Evolutionary conservation across 345 rosid species (phyloP).

Genomic region (Melaleuca quinquenervia): DNA sequence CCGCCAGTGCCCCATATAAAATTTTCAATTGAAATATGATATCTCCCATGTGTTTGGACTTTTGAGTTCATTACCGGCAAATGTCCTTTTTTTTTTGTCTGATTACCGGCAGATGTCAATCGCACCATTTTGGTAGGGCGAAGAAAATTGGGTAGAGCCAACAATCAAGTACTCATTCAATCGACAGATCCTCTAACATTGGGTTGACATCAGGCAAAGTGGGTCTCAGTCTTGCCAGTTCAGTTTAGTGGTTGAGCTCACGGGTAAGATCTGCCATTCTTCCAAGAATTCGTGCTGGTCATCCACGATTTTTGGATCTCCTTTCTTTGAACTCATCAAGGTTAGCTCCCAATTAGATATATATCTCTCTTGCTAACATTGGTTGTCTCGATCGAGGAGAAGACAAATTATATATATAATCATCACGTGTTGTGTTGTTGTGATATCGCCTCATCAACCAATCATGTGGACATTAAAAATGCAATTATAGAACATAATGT

Average conservation of each 20-base stretch:
- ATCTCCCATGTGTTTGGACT: background rate
- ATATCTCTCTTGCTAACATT: too few species aligned
- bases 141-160: background rate
- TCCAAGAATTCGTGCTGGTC: background rate
- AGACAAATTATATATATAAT: too few species aligned
- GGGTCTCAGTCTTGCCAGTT: background rate
- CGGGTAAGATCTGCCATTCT: background rate
- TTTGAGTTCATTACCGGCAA: background rate
- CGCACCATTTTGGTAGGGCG: background rate
- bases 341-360: background rate
- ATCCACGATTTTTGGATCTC: background rate
- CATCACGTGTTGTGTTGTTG: background rate
- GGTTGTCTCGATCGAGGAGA: too few species aligned
- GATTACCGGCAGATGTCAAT: background rate
- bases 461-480: background rate
- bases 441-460: rapidly evolving
- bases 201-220: background rate
- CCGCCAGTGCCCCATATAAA: background rate
- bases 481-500: background rate
- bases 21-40: background rate
- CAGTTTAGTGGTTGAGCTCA: background rate
- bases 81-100: too few species aligned
- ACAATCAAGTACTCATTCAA: background rate
- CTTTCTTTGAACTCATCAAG: background rate
- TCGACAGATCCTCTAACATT: background rate